phyloP scores from a whole-genome alignment of 371 early-diverging fungal species.

The Mortierella sp. region DNA sequence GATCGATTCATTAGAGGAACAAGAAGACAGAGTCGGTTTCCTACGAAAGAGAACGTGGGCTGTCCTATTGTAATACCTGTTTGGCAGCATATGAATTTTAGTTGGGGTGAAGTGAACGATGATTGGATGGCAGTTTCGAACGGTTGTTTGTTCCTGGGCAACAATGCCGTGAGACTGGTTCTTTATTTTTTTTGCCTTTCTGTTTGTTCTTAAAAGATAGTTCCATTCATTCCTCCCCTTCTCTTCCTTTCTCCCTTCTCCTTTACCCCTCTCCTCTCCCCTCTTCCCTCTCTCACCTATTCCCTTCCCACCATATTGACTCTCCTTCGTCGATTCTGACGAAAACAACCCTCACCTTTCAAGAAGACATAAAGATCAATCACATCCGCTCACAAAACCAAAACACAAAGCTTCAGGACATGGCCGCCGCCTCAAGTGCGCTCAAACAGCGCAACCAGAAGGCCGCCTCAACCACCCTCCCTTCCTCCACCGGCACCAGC shows the following conservation, averaged over 20 bases:
- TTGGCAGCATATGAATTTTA: no score
- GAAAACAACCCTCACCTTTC: neutral
- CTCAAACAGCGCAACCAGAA: constrained; percentile 46
- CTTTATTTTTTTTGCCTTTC: neutral
- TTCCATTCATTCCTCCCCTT: neutral
- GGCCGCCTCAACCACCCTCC: neutral
- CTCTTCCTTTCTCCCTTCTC: neutral
- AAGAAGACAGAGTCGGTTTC: no score
- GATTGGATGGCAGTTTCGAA: no score
- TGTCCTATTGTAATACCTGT: no score
- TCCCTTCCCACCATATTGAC: neutral
- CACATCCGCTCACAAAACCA: neutral
- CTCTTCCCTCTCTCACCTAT: neutral
- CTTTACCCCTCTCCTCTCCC: neutral
- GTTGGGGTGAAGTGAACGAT: no score
- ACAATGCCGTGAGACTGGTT: no score
- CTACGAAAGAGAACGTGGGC: no score
- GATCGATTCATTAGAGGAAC: neutral
- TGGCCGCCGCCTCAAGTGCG: constrained; percentile 37
- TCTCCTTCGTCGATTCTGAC: neutral
- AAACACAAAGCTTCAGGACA: constrained; percentile 23
- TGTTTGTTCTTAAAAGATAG: neutral
- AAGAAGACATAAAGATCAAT: neutral
- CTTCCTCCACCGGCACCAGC: neutral
- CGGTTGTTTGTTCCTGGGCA: neutral